Percentiles rank a stretch among this genome's conserved stretches.
Evolutionary conservation across 306 rosid genomes (phyloP).

Genomic region (Clitoria ternatea): DNA sequence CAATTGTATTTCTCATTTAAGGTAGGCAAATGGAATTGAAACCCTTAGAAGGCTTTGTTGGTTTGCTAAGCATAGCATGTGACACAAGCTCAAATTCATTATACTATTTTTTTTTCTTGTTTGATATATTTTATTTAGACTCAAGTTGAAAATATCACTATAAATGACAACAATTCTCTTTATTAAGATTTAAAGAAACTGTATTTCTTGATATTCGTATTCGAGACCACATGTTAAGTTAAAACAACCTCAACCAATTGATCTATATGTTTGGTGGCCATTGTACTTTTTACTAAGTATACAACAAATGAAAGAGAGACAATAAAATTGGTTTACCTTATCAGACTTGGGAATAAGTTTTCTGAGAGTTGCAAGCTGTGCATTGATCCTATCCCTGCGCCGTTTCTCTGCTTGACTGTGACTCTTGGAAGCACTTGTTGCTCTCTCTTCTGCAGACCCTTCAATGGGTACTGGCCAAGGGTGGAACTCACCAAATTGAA

Average conservation of each 20-base stretch:
- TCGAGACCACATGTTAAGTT: no score
- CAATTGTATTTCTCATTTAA: background rate
- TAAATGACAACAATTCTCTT: no score
- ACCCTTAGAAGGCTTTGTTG: background rate
- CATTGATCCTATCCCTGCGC: slow-evolving; percentile 89
- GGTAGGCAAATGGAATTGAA: background rate
- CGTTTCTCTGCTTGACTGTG: slow-evolving; percentile 97
- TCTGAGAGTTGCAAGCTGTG: slow-evolving; percentile 90
- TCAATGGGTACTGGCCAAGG: slow-evolving; percentile 41
- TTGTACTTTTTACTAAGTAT: no score
- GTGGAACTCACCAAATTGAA: slow-evolving; percentile 54
- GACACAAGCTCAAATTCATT: no score
- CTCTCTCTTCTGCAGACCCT: slow-evolving; percentile 48
- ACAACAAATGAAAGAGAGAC: background rate
- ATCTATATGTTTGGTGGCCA: no score
- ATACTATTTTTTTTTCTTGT: no score
- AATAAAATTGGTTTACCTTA: slow-evolving; percentile 47
- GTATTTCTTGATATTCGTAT: no score
- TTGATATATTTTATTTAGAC: no score
- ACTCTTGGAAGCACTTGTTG: slow-evolving; percentile 71
- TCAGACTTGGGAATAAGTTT: slow-evolving; percentile 89
- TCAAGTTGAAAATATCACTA: no score
- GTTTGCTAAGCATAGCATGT: background rate
- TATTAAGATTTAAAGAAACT: no score
- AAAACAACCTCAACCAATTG: no score